A percentile compares a stretch with the other conserved stretches of the same genome.
These are phyloP conservation scores for Chrysosporium queenslandicum DNA, from an alignment of 2,329 filamentous ascomycete genomes.

Conservation along the genomic window DNA sequence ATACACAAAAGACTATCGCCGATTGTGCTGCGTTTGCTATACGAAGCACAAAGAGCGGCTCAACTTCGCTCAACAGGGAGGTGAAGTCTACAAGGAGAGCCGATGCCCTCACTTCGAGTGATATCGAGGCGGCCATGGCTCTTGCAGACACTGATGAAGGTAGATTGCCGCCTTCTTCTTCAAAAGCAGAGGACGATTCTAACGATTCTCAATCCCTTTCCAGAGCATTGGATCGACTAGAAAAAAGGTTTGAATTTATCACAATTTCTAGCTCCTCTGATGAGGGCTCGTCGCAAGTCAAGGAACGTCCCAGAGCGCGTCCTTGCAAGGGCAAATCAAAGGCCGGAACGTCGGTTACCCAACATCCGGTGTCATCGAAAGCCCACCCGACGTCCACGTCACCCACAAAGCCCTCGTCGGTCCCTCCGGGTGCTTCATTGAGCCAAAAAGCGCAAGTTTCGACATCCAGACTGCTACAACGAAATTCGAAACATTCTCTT, in stretches of 20 bases:
- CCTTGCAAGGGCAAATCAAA: neutral
- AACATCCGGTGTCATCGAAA: neutral
- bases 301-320: neutral
- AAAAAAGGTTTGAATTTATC: neutral
- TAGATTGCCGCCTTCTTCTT: slow-evolving; percentile 6
- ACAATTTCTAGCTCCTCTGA: slow-evolving; percentile 5
- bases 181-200: slow-evolving; percentile 1
- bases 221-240: slow-evolving; percentile 9
- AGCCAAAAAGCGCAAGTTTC: neutral
- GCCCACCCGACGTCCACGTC: neutral
- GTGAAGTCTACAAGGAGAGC: neutral
- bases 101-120: slow-evolving; percentile 1
- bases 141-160: slow-evolving; percentile 12
- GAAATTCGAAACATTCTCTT: no score
- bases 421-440: neutral
- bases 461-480: neutral
- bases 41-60: neutral
- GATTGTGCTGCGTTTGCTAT: slow-evolving; percentile 8
- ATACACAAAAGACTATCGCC: slow-evolving; percentile 5
- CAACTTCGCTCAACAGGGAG: neutral
- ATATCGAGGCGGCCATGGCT: slow-evolving; percentile 13
- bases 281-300: neutral
- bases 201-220: neutral
- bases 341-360: neutral
- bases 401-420: neutral